Base-by-base conservation (phyloP, 2,329 filamentous ascomycete genomes). In the Colletotrichum endophyticum region DNA sequence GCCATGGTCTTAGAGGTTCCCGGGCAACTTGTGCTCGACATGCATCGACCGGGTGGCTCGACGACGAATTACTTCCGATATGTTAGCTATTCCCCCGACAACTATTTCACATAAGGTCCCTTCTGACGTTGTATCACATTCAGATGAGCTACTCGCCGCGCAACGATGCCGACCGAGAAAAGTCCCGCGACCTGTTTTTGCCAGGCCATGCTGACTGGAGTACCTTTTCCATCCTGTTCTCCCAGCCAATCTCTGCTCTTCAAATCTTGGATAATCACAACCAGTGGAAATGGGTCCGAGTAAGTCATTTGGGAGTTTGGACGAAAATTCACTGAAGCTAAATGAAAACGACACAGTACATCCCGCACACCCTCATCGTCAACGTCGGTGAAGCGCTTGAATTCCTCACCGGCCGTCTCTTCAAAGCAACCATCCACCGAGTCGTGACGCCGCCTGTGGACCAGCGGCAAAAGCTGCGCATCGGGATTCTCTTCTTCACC, bases 61-160 rank as follows among this genome's bases (percentile, higher is more conserved):
- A 53, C n/a, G n/a, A 53, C 44, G 8, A 53, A 53, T 13, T 53
- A 53, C n/a, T 53, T 53, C 44, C 44, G 44, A 53, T 53, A 53
- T 19, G 44, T 53, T 25, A 22, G 44, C 12, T 8, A 49, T 49
- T 3, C 6, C 12, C n/a, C 44, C 1, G 6, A 8, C 9, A n/a
- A 4, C 3, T 2, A 12, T 12, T 49, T 12, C 0, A n/a, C 1
- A n/a, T 49, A 12, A n/a, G 8, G 19, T 2, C 39, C 19, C 0
- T n/a, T 49, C 44, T 53, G 1, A 53, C 3, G 11, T 22, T 11
- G 1, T 5, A 1, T 22, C 6, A 22, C 4, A 4, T 53, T 5
- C 11, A 53, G 44, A 53, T 53, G n/a, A 53, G 44, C 44, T 22
- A 53, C 12, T 53, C n/a, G 19, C 44, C 44, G 6, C 44, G 44